Evolutionary conservation across 306 rosid genomes (phyloP).

Genomic region (Cicer judaicum): DNA sequence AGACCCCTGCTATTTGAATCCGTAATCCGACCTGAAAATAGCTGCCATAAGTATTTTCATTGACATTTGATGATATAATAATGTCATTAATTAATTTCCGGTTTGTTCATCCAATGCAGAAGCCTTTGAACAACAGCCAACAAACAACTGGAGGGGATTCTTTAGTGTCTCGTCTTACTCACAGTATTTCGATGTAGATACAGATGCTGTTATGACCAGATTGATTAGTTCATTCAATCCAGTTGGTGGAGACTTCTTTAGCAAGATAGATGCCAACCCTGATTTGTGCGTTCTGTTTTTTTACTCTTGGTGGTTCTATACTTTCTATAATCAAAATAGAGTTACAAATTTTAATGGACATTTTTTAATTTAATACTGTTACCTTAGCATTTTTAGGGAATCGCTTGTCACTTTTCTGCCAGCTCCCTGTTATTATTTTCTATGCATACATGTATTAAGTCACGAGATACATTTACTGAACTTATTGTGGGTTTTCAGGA

Average conservation of each 20-base stretch:
- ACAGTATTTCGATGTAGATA: slow-evolving; percentile 90
- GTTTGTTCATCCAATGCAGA: slow-evolving; percentile 55
- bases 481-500: not conserved
- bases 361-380: slow-evolving; percentile 21
- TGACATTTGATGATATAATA: slow-evolving; percentile 16
- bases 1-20: slow-evolving; percentile 25
- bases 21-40: slow-evolving; percentile 30
- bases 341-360: not conserved
- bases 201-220: slow-evolving; percentile 81
- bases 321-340: slow-evolving; percentile 17
- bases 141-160: slow-evolving; percentile 88
- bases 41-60: slow-evolving; percentile 20
- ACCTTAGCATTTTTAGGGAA: slow-evolving; percentile 9
- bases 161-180: slow-evolving; percentile 82
- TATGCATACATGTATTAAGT: slow-evolving; percentile 4
- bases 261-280: slow-evolving; percentile 95
- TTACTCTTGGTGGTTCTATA: slow-evolving; percentile 31
- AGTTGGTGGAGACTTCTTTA: slow-evolving; percentile 76
- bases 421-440: not conserved
- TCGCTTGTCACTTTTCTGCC: not conserved
- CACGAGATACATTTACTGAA: slow-evolving; percentile 26
- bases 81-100: slow-evolving; percentile 31
- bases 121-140: slow-evolving; percentile 84
- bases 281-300: slow-evolving; percentile 74
- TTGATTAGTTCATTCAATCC: slow-evolving; percentile 85